Base-by-base conservation (phyloP, 225 moss, liverwort and hornwort species). In the Bryoerythrophyllum caledonicum region DNA sequence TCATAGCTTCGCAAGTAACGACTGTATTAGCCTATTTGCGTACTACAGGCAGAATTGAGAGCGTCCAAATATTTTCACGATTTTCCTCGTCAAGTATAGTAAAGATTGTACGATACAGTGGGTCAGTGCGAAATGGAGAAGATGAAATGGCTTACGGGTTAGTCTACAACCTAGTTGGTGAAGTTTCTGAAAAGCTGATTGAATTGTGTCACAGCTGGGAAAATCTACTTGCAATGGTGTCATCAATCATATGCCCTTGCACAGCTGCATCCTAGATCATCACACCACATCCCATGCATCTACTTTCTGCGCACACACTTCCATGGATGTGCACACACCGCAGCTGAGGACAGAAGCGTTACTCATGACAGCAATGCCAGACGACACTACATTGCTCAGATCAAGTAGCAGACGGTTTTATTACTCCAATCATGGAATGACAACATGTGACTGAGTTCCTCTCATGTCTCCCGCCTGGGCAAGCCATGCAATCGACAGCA, bases 361-460 rank as follows among this genome's bases (percentile, higher is more conserved):
- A 19, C 43, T 71, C 58, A 40, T 34, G 34, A 34, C 10, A 2
- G 71, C 41, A 71, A 34, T 32, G 38, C 38, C 38, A 57, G 60
- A 11, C 10, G 20, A 53, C 10, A 38, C 9, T 19, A 19, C 17
- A 49, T 25, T 7, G 26, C 53, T 74, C 27, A 74, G 54, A 65
- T 65, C 63, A 65, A 65, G 74, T 27, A 74, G 46, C 53, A 52
- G 30, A 52, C 6, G 3, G 20, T 30, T 19, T 25, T n/a, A n/a
- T 38, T 55, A 70, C 46, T 70, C 21, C 69, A 63, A 57, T 17
- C 48, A 6, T 28, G 64, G 23, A 63, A 23, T 26, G 0, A 23
- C n/a, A 70, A 27, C 70, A 57, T 26, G 20, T 55, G 2, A 57
- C 38, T 26, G 74, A 54, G 74, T 14, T 65, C 20, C 60, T 60